Evolutionary conservation across 345 rosid species (phyloP), one percentile per base, ranked within the genome.

Genomic region (Jatropha curcas): DNA sequence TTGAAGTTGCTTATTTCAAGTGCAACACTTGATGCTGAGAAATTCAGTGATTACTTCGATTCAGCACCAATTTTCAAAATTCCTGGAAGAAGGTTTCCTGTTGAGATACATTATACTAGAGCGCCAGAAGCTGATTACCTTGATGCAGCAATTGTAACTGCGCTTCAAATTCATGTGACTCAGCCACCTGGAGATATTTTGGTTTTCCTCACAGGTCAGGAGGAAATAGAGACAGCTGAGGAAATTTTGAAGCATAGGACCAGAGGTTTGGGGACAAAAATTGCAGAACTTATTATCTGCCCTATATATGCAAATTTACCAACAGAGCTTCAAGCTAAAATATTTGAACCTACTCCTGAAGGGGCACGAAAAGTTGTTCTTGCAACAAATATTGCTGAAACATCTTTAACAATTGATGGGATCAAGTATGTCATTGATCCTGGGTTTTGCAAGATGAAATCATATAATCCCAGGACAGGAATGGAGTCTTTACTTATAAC

Each of bases 121-220:
- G 99, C 99, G 9, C 99, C 98, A 41, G 99, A 95, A 80, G 99
- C 99, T 75, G 97, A 95, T 81, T 91, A 95, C 77, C 73, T 95
- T 71, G 99, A 95, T 77, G 98, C 99, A 71, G 97, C 99, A 68
- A 79, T 95, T 79, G 98, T 92, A 41, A 88, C 98, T 60, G 90
- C 85, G 51, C 92, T 95, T 70, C 96, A 90, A 51, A 89, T 95
- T 73, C 99, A 91, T 81, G 97, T 91, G 77, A 82, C 84, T 55
- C 88, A 90, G 77, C 74, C 93, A 39, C 67, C 92, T 68, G 98
- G 98, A 65, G 98, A 94, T 87, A 86, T 94, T 84, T 84, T 94
- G 80, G 86, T 94, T 45, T 94, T 94, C 74, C 64, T 94, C 28
- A 94, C 98, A 39, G 98, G 98, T 76, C 98, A 94, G 80, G 96